Base-by-base conservation (phyloP, 176 grass and related monocot species). In the Phragmites australis region DNA sequence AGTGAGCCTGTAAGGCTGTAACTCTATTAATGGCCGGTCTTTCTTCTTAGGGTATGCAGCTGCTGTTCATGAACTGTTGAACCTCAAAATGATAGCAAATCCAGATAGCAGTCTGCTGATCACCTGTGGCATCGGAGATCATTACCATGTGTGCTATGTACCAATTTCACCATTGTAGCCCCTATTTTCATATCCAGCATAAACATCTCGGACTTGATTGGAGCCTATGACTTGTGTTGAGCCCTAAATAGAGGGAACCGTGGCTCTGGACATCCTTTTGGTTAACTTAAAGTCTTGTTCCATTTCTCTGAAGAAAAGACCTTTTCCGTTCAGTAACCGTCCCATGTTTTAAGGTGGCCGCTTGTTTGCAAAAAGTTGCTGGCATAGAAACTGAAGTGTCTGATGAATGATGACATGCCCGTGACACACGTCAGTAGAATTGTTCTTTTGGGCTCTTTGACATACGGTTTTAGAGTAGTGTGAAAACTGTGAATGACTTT, bases 181-280 rank as follows among this genome's bases (percentile, higher is more conserved):
- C 22, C 43, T 43, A 52, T 77, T 72, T 39, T 84, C 41, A 30
- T 22, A 60, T 80, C 41, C 60, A 75, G 22, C 44, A 66, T 75
- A 31, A 80, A 66, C 44, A 84, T 40, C n/a, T 51, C 6, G 48
- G 43, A 74, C 58, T 83, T 74, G 75, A 88, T 65, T 32, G 37
- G 9, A 73, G 3, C 31, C 21, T 72, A n/a, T 1, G 17, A 59
- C 25, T 78, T 78, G 43, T 65, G 1, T 55, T 11, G 21, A 53
- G 39, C 12, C 30, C 59, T 49, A 66, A 53, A 31, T 34, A n/a
- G 63, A 62, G 6, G 11, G 3, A 70, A 70, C 37, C 12, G 56
- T 43, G 30, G 44, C 21, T 40, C 68, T 51, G 46, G 44, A 64
- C 30, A 63, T 61, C 22, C 11, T 52, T 78, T 60, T 77, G 9